These are phyloP conservation scores for Elongisporangium prolatum DNA, from an alignment of 352 stramenopile genomes.

Conservation along the genomic window DNA sequence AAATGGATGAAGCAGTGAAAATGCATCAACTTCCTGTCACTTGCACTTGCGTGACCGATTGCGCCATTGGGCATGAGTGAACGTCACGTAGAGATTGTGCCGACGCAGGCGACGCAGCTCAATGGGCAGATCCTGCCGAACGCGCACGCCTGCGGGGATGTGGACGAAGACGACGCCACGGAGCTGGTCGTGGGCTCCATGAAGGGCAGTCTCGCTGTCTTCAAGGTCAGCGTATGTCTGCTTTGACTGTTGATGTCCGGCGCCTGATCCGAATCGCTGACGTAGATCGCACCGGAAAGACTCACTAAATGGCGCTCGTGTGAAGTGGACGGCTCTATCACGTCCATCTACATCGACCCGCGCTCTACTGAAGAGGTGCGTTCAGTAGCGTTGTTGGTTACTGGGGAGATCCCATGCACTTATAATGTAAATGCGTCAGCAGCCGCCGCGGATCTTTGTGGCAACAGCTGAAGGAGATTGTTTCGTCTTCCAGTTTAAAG, in stretches of 20 bases:
- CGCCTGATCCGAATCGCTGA: not conserved
- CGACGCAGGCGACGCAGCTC: slow-evolving; percentile 51
- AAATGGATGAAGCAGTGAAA: slow-evolving; percentile 15
- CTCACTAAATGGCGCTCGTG: slow-evolving; percentile 54
- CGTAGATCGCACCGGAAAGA: slow-evolving; percentile 40
- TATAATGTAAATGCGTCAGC: not conserved
- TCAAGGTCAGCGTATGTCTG: slow-evolving; percentile 37
- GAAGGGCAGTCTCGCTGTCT: slow-evolving; percentile 53
- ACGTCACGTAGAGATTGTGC: slow-evolving; percentile 61
- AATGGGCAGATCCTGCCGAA: slow-evolving; percentile 69
- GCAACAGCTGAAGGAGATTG: slow-evolving; percentile 65
- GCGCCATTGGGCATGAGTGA: not conserved
- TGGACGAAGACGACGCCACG: slow-evolving; percentile 56
- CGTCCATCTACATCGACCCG: slow-evolving; percentile 54
- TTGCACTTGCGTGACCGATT: not conserved
- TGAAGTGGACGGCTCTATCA: slow-evolving; percentile 66
- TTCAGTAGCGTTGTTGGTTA: slow-evolving; percentile 1
- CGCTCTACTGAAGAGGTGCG: slow-evolving; percentile 32
- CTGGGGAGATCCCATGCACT: not conserved
- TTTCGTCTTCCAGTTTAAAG: slow-evolving; percentile 53
- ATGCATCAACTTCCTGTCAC: slow-evolving; percentile 3
- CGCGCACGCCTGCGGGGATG: slow-evolving; percentile 54
- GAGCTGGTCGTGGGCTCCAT: slow-evolving; percentile 70
- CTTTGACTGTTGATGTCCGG: not conserved
- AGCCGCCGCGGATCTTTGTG: slow-evolving; percentile 62